Conservation (phyloP, 2,329 filamentous ascomycete species). For the Trichoderma sp. region DNA sequence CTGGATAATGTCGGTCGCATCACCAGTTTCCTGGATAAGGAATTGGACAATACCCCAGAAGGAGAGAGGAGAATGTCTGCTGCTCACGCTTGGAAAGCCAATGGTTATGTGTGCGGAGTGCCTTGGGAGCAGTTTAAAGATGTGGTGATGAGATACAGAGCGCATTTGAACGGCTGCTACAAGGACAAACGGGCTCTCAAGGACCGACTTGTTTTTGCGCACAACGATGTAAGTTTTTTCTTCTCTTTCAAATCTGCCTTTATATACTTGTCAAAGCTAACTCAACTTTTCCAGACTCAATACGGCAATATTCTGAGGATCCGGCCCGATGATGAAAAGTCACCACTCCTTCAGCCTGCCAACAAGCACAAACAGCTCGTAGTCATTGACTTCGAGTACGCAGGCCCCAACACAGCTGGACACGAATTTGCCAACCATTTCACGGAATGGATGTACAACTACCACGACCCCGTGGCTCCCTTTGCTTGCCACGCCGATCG, state of each 20-base stretch:
- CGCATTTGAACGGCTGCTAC: constrained; percentile 73
- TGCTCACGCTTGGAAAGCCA: constrained; percentile 63
- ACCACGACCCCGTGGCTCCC: constrained; percentile 71
- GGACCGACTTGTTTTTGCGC: constrained; percentile 85
- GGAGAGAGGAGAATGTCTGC: constrained; percentile 35
- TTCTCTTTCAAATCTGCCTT: no score
- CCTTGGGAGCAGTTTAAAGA: constrained; percentile 79
- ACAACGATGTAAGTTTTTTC: constrained; percentile 77
- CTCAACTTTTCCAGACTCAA: constrained; percentile 69
- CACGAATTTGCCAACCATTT: constrained; percentile 98
- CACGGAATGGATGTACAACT: constrained; percentile 98
- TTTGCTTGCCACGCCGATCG: constrained; percentile 68
- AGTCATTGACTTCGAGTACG: constrained; percentile 98
- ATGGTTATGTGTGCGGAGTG: constrained; percentile 78
- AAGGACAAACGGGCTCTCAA: constrained; percentile 69
- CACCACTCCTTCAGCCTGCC: constrained; percentile 82
- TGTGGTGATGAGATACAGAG: constrained; percentile 76
- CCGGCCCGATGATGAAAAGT: constrained; percentile 70
- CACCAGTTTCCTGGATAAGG: constrained; percentile 59
- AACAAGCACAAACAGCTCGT: constrained; percentile 96
- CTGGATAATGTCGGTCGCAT: constrained; percentile 67
- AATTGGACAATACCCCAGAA: constrained; percentile 54
- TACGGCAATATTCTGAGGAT: constrained; percentile 94
- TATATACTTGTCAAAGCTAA: constrained; percentile 24
- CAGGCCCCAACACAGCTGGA: constrained; percentile 82